Base-by-base conservation (phyloP, 2,329 filamentous ascomycete species). In the Arthrobotrys entomopaga region DNA sequence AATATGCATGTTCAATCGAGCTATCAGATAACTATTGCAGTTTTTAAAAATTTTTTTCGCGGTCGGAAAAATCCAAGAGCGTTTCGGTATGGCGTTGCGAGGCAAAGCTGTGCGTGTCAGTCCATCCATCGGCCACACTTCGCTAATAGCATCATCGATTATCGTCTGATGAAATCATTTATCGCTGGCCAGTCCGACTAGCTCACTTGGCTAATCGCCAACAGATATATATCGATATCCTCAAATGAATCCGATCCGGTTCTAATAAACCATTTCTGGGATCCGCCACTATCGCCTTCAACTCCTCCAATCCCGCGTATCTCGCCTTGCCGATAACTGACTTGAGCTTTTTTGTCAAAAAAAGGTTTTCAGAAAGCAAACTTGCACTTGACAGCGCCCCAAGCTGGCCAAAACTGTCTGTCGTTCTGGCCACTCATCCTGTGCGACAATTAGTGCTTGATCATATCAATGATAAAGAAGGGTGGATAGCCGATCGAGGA, bases 391-490 rank as follows among this genome's bases (percentile, higher is more conserved):
- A 54, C 46, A 15, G 34, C 22, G 48, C 16, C 19, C 19, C 6
- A 60, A 40, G 2, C 11, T 40, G 3, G 40, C 10, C n/a, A 38
- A 10, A n/a, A n/a, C n/a, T n/a, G n/a, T n/a, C 56, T 70, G 57
- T 24, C 43, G 42, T 19, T 48, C 24, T 22, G 19, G 34, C 57
- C 58, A 63, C 42, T 61, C 57, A 4, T 56, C n/a, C 13, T 34
- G 26, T 19, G 63, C 53, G 22, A 66, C 46, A 1, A 46, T 16
- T 20, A 58, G 26, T 16, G 49, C 49, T 13, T 70, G 57, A 20
- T 42, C 50, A 15, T 70, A 70, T 24, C n/a, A n/a, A n/a, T 70
- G 57, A 22, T 57, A 70, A 38, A 52, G 7, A n/a, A 70, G 40
- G 10, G 50, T 70, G 4, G 20, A 29, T 19, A 63, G n/a, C n/a